Base-by-base conservation (phyloP, 495 filamentous ascomycete species). In the Neurospora sublineolata region DNA sequence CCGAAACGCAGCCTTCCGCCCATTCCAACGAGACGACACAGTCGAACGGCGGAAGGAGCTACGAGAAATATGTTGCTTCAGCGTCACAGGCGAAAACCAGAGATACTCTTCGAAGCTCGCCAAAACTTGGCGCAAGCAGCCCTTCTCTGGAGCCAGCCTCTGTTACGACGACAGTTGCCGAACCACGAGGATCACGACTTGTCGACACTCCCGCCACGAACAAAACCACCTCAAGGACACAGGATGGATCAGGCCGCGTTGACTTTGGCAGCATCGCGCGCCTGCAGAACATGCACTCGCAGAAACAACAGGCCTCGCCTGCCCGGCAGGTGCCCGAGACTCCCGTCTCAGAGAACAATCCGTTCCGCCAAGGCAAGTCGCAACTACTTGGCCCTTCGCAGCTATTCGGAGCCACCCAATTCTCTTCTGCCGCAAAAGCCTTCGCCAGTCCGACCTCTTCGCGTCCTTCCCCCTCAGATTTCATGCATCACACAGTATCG, bases 361-460 rank as follows among this genome's bases (percentile, higher is more conserved):
- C 84, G 20, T 84, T 85, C 52, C 79, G 79, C 23, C 72, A 82
- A 40, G 73, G 75, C 23, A 77, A 73, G 9, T 77, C 77, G 7
- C 76, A 80, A 6, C 69, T 85, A 12, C 78, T 86, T 27, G 74
- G 78, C 1, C 75, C 80, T 18, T 84, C 83, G 16, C 83, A 85
- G 72, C 72, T 86, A 20, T 86, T 86, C 69, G 76, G 73, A 7
- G 78, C 79, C 37, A 86, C 84, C 0, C 84, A 83, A 70, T 81
- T 78, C 38, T 82, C 83, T 33, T 84, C 83, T 10, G 79, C 78
- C 12, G 67, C 81, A 14, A 83, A 81, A 67, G 52, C 52, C 27
- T 73, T 76, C 36, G 75, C 73, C 37, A 86, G 84, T 71, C 84
- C 84, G 16, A 85, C 84, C 18, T 85, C 83, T 4, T 86, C 84